Base-by-base conservation (phyloP, 139 green algal genomes). In the Chlamydomonas asymmetrica region DNA sequence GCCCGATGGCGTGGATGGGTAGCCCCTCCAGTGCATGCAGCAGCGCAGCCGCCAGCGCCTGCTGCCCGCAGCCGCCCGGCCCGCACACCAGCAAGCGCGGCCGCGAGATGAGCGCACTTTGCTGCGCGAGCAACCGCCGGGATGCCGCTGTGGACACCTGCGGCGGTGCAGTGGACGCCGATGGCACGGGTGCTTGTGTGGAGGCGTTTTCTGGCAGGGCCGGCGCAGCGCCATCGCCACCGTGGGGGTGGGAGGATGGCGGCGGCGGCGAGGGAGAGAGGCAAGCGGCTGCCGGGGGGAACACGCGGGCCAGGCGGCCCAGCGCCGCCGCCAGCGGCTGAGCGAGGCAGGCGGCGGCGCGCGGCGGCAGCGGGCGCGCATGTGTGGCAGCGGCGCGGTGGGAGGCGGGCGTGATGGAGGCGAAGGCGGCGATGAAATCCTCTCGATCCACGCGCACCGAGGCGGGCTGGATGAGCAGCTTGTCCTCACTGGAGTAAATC, bases 1-100 rank as follows among this genome's bases (percentile, higher is more conserved):
- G 81, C 29, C 89, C 92, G 0, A 98, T 84, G 37, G 87, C 70
- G 70, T 96, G 88, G 31, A 93, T 80, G 5, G 92, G 92, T 40
- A 97, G 86, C 10, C 88, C 88, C 81, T 98, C 94, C 39, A 97
- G 70, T 0, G 86, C 88, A 50, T 96, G 79, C 41, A 98, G 87
- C 71, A 97, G 66, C 2, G 93, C 94, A 3, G 93, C 80, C 5
- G 72, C 93, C 63, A 96, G 81, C 62, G 90, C 80, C 22, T 59
- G 56, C 85, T 96, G 89, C 31, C 75, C 75, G 57, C 41, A 67
- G 4, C 88, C 89, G 63, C 84, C 73, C 31, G 75, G 49, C 1
- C 92, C 92, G 61, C 80, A 91, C 41, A 96, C 8, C 38, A 96
- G 87, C 61, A 94, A 52, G 25, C 84, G 74, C 20, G 93, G 89